These are phyloP conservation scores for sweet orange (Citrus sinensis) DNA, from an alignment of 345 rosid species.

Conservation along the genomic window DNA sequence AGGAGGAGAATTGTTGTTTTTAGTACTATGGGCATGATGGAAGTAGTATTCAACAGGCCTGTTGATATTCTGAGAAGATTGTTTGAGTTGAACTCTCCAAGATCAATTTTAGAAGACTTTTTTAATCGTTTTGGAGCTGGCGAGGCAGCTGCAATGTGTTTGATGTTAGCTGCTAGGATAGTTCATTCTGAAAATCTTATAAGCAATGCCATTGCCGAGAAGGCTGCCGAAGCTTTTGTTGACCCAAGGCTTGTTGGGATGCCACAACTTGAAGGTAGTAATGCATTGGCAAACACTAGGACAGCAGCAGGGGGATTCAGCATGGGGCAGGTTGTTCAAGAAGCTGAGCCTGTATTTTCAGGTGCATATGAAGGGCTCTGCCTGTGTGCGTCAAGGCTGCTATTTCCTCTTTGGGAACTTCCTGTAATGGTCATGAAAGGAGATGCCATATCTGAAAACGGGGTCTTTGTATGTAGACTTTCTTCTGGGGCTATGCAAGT, in stretches of 20 bases:
- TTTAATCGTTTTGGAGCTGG: constrained; percentile 93
- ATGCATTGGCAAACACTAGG: constrained; percentile 75
- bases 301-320: constrained; percentile 88
- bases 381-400: constrained; percentile 85
- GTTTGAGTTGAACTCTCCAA: constrained; percentile 78
- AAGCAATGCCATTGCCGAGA: constrained; percentile 74
- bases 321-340: constrained; percentile 99
- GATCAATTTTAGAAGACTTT: constrained; percentile 84
- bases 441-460: constrained; percentile 47
- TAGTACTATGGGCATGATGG: constrained; percentile 98
- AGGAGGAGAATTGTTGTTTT: constrained; percentile 80
- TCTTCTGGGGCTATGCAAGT: constrained; percentile 74
- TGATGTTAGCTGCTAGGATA: constrained; percentile 88
- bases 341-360: constrained; percentile 90
- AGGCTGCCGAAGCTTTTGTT: constrained; percentile 95
- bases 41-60: constrained; percentile 92
- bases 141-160: constrained; percentile 99
- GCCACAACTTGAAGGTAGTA: constrained; percentile 91
- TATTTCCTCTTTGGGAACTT: constrained; percentile 94
- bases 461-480: constrained; percentile 71
- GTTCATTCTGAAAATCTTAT: constrained; percentile 74
- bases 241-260: constrained; percentile 95
- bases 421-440: constrained; percentile 68
- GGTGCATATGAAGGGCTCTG: constrained; percentile 96
- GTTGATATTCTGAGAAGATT: constrained; percentile 89